Evolutionary conservation across 2,329 filamentous ascomycete genomes (phyloP).

Genomic region (Decorospora gaudefroyi): DNA sequence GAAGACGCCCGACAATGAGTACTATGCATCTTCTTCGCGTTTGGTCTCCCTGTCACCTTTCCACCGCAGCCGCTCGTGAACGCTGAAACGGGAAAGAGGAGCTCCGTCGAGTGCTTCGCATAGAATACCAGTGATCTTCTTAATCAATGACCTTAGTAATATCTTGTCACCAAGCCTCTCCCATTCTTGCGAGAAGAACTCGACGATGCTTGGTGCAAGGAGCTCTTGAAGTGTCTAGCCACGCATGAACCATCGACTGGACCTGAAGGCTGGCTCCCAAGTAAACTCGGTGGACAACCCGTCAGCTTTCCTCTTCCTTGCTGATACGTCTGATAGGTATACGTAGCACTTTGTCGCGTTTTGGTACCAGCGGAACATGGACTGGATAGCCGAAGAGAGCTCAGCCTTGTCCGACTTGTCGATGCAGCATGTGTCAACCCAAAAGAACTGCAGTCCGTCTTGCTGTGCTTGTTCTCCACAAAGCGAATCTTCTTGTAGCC

Average conservation of each 20-base stretch:
- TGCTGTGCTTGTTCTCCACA: too few species aligned
- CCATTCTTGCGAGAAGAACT: conserved; percentile 1
- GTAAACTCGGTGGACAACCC: neutral
- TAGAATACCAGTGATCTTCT: neutral
- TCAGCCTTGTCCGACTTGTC: too few species aligned
- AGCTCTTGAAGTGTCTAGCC: conserved; percentile 8
- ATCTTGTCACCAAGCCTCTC: neutral
- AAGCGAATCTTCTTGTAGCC: too few species aligned
- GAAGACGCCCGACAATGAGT: conserved; percentile 1
- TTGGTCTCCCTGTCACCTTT: neutral
- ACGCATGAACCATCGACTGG: neutral
- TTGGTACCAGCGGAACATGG: too few species aligned
- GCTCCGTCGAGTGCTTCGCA: neutral
- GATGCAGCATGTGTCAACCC: too few species aligned
- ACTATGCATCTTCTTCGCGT: neutral
- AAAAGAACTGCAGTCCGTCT: too few species aligned
- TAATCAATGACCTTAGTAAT: neutral
- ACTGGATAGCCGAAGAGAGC: too few species aligned
- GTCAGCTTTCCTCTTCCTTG: neutral
- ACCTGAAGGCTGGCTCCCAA: neutral
- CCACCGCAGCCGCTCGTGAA: neutral
- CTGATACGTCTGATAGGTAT: neutral
- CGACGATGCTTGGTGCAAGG: neutral
- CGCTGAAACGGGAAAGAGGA: neutral
- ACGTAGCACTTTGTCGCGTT: neutral